A percentile compares a stretch with the other conserved stretches of the same genome.
Conservation (phyloP, 176 grass and related monocot genomes). For the Oryza australiensis region DNA sequence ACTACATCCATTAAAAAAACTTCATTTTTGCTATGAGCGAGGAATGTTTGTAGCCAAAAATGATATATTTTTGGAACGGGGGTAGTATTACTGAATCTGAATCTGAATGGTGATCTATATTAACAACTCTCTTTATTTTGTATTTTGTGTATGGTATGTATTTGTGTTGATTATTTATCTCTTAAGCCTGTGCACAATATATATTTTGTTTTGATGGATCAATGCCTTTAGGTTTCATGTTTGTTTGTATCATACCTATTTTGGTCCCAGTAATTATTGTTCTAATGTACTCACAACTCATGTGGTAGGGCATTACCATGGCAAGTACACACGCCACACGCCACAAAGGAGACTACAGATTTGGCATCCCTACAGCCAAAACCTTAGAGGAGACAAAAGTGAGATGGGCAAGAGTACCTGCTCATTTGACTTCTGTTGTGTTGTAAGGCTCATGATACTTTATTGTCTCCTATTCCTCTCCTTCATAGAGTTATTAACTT, state of each 20-base stretch:
- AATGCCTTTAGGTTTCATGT: neutral
- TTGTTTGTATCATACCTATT: neutral
- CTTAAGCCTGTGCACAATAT: neutral
- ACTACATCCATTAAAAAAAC: too few relatives aligned
- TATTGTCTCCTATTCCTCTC: constrained; percentile 24
- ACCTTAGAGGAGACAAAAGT: constrained; percentile 17
- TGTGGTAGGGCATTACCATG: neutral
- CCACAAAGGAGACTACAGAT: neutral
- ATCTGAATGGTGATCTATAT: neutral
- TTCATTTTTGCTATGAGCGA: too few relatives aligned
- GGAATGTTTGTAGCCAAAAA: too few relatives aligned
- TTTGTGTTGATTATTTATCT: neutral
- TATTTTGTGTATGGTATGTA: neutral
- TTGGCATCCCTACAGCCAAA: neutral
- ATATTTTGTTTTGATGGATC: constrained; percentile 1
- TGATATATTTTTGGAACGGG: too few relatives aligned
- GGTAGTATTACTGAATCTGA: too few relatives aligned
- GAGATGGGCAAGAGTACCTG: constrained; percentile 29
- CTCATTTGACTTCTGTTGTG: constrained; percentile 41
- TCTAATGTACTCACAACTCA: neutral
- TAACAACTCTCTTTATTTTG: neutral
- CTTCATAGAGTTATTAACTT: neutral
- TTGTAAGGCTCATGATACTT: neutral
- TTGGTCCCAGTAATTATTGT: neutral
- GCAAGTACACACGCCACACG: neutral